phyloP scores from a whole-genome alignment of 2,329 filamentous ascomycete genomes.

The Epichloe hybrida region DNA sequence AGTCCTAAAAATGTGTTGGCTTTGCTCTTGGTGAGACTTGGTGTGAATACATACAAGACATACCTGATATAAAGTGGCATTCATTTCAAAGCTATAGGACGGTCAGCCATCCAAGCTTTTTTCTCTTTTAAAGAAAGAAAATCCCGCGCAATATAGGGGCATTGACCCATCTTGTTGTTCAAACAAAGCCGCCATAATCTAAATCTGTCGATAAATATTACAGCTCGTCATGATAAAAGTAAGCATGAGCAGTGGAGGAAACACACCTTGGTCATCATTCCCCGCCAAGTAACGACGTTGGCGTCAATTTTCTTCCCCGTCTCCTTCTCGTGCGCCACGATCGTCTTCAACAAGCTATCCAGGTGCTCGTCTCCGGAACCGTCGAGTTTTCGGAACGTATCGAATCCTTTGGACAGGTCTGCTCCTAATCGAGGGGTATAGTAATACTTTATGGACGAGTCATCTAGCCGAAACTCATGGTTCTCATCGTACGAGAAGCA shows the following conservation, averaged over 20 bases:
- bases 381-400: constrained; percentile 71
- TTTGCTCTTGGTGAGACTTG: constrained; percentile 4
- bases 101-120: neutral
- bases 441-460: constrained; percentile 75
- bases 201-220: neutral
- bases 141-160: neutral
- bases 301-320: constrained; percentile 55
- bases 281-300: constrained; percentile 82
- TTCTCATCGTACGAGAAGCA: constrained; percentile 87
- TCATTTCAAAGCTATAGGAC: constrained; percentile 63
- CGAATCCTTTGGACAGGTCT: constrained; percentile 69
- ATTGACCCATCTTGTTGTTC: constrained; percentile 63
- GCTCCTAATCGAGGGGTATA: constrained; percentile 60
- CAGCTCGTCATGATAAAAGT: neutral
- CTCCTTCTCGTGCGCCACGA: constrained; percentile 59
- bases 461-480: constrained; percentile 62
- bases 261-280: constrained; percentile 92
- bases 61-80: constrained; percentile 82
- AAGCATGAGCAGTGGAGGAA: neutral
- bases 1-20: constrained; percentile 26
- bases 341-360: constrained; percentile 65
- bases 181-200: constrained; percentile 80
- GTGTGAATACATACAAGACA: constrained; percentile 39
- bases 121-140: no score
- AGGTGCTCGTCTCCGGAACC: constrained; percentile 77